Evolutionary conservation across 208 protist genomes (phyloP).

Genomic region (Blastocrithidia nonstop): DNA sequence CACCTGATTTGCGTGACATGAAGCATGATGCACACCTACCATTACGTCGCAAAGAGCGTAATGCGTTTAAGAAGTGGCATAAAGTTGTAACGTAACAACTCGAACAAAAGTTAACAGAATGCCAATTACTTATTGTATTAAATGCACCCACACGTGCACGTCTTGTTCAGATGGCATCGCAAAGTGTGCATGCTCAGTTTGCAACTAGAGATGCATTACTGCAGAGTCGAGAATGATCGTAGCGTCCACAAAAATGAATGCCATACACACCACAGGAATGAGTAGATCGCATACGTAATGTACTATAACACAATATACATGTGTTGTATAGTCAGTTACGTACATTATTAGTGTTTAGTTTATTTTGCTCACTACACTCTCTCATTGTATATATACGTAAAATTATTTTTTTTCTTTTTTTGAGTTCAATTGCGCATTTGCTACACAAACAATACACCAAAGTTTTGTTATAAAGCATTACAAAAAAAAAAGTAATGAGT

Average conservation of each 20-base stretch:
- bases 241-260: constrained; percentile 54
- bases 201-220: constrained; percentile 19
- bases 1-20: constrained; percentile 21
- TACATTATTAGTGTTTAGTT: background rate
- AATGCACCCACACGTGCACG: constrained; percentile 20
- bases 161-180: constrained; percentile 44
- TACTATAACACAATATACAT: constrained; percentile 34
- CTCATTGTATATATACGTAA: background rate
- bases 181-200: constrained; percentile 29
- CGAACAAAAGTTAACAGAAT: constrained; percentile 23
- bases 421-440: background rate
- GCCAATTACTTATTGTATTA: constrained; percentile 37
- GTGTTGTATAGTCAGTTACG: background rate
- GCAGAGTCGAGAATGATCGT: constrained; percentile 44
- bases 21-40: constrained; percentile 7
- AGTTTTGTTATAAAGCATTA: too few relatives aligned
- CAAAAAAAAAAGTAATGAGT: too few relatives aligned
- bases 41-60: constrained; percentile 55
- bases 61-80: constrained; percentile 63
- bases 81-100: constrained; percentile 16
- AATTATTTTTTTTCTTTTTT: constrained; percentile 2
- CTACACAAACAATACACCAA: too few relatives aligned
- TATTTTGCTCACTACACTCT: background rate
- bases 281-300: constrained; percentile 26
- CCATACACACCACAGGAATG: constrained; percentile 18